phyloP scores from a whole-genome alignment of 306 rosid species.

The Arachis stenosperma region DNA sequence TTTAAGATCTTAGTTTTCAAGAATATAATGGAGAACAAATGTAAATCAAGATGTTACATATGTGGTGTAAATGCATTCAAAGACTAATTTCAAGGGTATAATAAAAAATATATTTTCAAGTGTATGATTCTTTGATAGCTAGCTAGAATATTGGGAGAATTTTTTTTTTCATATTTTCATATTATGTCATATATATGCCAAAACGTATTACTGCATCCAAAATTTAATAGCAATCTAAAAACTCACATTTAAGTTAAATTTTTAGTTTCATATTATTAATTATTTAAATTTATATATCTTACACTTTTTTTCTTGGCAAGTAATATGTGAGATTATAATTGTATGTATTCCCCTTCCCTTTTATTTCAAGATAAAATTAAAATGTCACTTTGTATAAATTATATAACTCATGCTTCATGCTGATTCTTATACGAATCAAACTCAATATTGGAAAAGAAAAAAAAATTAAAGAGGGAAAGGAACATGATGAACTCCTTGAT shows the following conservation, averaged over 20 bases:
- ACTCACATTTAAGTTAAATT: constrained; percentile 2
- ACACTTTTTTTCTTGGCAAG: not conserved
- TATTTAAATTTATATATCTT: constrained; percentile 4
- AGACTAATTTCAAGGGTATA: not conserved
- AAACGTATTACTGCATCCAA: constrained; percentile 22
- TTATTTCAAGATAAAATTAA: not conserved
- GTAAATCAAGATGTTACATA: not conserved
- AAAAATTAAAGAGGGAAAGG: not conserved
- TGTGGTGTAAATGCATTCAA: not conserved
- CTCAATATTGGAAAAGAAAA: no score
- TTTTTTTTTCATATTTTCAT: constrained; percentile 1
- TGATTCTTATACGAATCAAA: not conserved
- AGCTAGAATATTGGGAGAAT: not conserved
- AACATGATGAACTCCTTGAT: not conserved
- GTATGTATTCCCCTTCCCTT: not conserved
- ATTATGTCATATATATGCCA: not conserved
- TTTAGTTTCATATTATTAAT: constrained; percentile 9
- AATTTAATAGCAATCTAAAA: not conserved
- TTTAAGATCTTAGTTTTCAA: not conserved
- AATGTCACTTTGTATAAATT: constrained; percentile 6
- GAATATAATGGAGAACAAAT: not conserved
- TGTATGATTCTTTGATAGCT: not conserved
- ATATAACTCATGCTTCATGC: not conserved
- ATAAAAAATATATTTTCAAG: not conserved
- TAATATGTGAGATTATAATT: constrained; percentile 7